Conservation (phyloP, 163 green algal genomes). For the Scenedesmus sp. region DNA sequence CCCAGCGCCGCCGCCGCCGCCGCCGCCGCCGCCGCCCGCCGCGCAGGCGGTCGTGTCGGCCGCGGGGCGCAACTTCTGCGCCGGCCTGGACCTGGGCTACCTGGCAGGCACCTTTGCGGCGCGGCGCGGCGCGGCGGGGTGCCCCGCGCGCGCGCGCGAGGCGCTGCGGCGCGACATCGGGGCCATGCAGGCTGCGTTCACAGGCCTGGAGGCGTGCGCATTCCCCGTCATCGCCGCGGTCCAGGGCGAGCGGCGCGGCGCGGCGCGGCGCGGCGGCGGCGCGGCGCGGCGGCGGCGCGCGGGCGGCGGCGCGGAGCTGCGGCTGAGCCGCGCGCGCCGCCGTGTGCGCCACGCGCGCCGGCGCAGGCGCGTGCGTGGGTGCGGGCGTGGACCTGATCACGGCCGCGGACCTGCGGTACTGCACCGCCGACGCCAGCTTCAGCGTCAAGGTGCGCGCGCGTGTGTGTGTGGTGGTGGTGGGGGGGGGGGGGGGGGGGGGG, state of each 20-base stretch:
- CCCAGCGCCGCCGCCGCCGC: not conserved
- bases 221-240: constrained; percentile 83
- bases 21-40: not conserved
- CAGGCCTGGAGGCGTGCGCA: constrained; percentile 76
- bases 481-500: no score
- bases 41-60: constrained; percentile 76
- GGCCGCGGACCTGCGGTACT: constrained; percentile 88
- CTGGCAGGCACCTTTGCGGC: constrained; percentile 50
- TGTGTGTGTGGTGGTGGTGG: no score
- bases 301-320: no score
- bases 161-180: constrained; percentile 60
- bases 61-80: constrained; percentile 86
- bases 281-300: no score
- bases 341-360: not conserved
- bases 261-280: no score
- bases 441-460: constrained; percentile 81
- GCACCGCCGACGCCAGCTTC: constrained; percentile 77
- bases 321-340: not conserved
- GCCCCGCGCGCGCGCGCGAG: constrained; percentile 58
- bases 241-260: constrained; percentile 70
- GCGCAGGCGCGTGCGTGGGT: constrained; percentile 82
- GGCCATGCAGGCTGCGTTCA: constrained; percentile 76
- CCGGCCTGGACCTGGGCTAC: constrained; percentile 84
- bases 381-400: constrained; percentile 90
- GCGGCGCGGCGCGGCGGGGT: constrained; percentile 42